Evolutionary conservation across 208 protist species (phyloP).

Genomic region (Trypanosoma cruzi): DNA sequence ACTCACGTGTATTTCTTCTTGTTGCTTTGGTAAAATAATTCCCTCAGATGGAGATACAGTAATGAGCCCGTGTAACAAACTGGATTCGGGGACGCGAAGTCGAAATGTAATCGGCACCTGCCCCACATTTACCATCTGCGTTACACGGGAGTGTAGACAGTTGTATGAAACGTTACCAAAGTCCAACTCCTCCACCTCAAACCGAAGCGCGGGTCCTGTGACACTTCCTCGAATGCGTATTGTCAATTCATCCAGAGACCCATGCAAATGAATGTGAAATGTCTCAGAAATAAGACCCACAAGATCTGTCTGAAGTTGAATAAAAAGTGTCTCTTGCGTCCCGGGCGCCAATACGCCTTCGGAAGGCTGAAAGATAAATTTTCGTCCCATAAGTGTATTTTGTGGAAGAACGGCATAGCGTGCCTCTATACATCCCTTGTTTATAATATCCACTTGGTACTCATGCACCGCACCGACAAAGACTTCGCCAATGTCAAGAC

Average conservation of each 20-base stretch:
- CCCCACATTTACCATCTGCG: constrained; percentile 94
- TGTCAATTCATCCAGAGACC: constrained; percentile 69
- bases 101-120: constrained; percentile 93
- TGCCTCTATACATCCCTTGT: constrained; percentile 91
- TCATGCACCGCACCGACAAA: constrained; percentile 94
- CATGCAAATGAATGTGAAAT: constrained; percentile 90
- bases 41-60: constrained; percentile 71
- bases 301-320: constrained; percentile 84
- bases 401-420: constrained; percentile 79
- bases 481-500: constrained; percentile 94
- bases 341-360: constrained; percentile 77
- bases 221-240: constrained; percentile 90
- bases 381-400: constrained; percentile 56
- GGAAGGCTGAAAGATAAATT: constrained; percentile 88
- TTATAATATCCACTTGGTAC: constrained; percentile 92
- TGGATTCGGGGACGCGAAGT: constrained; percentile 76
- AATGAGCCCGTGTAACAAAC: constrained; percentile 62
- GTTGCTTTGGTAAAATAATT: constrained; percentile 58
- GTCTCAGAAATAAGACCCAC: constrained; percentile 91
- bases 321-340: constrained; percentile 54
- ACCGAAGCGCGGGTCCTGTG: constrained; percentile 93
- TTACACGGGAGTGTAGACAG: constrained; percentile 72
- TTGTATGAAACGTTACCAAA: constrained; percentile 95
- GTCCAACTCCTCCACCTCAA: constrained; percentile 90
- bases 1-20: constrained; percentile 69